Evolutionary conservation across 768 basidiomycete species (phyloP), one percentile per base, ranked within the genome.

Genomic region (Kwoniella sp.): DNA sequence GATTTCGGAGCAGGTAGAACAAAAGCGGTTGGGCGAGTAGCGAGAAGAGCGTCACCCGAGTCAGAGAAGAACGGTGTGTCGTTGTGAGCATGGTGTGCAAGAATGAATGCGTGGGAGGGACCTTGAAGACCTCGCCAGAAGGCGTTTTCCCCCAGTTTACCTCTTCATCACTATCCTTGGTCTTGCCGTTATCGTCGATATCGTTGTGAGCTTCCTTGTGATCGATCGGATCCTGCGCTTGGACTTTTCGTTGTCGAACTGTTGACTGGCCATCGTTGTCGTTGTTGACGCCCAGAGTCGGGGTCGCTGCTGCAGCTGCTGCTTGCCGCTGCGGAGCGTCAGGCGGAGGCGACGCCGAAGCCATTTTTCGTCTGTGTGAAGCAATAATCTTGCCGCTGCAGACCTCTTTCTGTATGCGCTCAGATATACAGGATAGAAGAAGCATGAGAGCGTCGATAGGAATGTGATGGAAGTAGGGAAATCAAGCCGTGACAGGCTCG

Each of bases 41-140:
- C 2, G 93, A 84, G 1, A 85, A 85, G n/a, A 97, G 83, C 69
- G 92, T 95, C 61, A 94, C 79, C 20, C 93, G 73, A 79, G 97
- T 94, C 37, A 97, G 83, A 73, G 96, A 90, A 26, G 79, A 78
- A 9, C 70, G 70, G 62, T 73, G 70, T 31, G 79, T 53, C 31
- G 73, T 75, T 31, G 66, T 69, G 5, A 70, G 61, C 34, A 73
- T 47, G 8, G 73, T 77, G 53, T 65, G 69, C 41, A 76, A 55
- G 70, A 78, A 76, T 15, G 72, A 74, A 17, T 73, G 66, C 4
- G 74, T 75, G 23, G 70, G 50, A 52, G 78, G 69, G 89, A 94
- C 81, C 65, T 87, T 86, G 78, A 99, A 99, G 7, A 96, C 93
- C n/a, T 48, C 59, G 7, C 75, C 75, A 54, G 69, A 61, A 2